Evolutionary conservation across 306 rosid species (phyloP).

Genomic region (Cicer arietinum): DNA sequence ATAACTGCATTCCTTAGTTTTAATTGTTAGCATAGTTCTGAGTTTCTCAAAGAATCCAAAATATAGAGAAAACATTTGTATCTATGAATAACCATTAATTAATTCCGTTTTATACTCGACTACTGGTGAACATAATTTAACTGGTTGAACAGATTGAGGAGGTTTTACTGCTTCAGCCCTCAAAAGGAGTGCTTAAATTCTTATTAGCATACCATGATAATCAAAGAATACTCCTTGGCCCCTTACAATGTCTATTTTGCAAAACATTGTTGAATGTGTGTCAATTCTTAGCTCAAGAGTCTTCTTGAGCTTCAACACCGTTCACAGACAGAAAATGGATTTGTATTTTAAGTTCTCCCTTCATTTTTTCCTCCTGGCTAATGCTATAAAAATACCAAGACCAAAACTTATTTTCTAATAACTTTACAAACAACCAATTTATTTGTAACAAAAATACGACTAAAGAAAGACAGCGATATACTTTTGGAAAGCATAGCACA

Average conservation of each 20-base stretch:
- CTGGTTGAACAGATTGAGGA: neutral
- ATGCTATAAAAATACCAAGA: neutral
- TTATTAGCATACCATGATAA: neutral
- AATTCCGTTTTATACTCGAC: neutral
- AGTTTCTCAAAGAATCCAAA: neutral
- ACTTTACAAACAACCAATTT: neutral
- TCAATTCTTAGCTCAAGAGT: neutral
- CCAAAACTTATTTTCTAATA: neutral
- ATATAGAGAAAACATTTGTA: slow-evolving; percentile 1
- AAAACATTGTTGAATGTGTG: neutral
- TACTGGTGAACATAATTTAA: neutral
- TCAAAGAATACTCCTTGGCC: neutral
- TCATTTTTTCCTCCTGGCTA: neutral
- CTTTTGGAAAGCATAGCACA: neutral
- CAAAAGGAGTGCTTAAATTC: slow-evolving; percentile 16
- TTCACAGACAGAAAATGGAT: neutral
- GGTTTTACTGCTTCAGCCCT: neutral
- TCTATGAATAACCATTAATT: neutral
- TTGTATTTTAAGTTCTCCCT: neutral
- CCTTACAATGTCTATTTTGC: neutral
- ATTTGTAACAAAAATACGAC: neutral
- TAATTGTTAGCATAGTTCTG: neutral
- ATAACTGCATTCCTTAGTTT: neutral
- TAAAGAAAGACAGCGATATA: neutral
- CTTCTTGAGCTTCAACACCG: neutral